phyloP scores from a whole-genome alignment of 2,329 filamentous ascomycete genomes.

The Neophaeococcomyces mojaviensis region DNA sequence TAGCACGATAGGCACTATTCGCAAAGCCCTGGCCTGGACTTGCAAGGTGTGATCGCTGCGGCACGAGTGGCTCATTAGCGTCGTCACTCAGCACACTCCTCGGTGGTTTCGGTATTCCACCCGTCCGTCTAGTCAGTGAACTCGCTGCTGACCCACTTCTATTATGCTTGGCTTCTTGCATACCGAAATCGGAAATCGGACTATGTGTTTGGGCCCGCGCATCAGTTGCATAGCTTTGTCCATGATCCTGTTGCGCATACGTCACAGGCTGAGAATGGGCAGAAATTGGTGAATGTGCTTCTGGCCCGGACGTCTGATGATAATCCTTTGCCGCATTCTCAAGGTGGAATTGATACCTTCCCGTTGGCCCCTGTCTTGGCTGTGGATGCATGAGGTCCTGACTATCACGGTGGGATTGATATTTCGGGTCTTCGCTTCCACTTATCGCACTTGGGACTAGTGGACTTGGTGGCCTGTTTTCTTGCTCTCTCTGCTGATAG shows the following conservation, averaged over 20 bases:
- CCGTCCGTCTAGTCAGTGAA: conserved; percentile 16
- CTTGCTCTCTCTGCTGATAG: conserved; percentile 23
- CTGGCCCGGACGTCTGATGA: conserved; percentile 23
- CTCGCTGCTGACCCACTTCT: conserved; percentile 15
- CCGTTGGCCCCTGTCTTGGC: conserved; percentile 54
- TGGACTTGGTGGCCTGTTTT: conserved; percentile 51
- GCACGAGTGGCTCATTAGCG: conserved; percentile 48
- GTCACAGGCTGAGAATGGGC: conserved; percentile 37
- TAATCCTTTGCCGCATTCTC: conserved; percentile 55
- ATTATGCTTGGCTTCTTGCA: conserved; percentile 32
- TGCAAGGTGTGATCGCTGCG: conserved; percentile 39
- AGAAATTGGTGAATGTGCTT: conserved; percentile 34
- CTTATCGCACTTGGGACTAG: conserved; percentile 51
- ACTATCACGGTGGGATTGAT: conserved; percentile 57
- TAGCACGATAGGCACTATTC: too few species aligned
- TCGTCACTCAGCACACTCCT: conserved; percentile 42
- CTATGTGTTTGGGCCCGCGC: conserved; percentile 28
- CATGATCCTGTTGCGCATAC: conserved; percentile 19
- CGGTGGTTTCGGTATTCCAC: conserved; percentile 43
- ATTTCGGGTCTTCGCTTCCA: conserved; percentile 50
- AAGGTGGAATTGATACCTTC: conserved; percentile 53
- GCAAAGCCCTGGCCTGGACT: neutral
- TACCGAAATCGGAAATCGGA: conserved; percentile 40
- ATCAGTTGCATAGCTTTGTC: conserved; percentile 8
- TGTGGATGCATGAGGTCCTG: conserved; percentile 59